Conservation (phyloP, 2,329 filamentous ascomycete species). For the Fusarium sambucinum region DNA sequence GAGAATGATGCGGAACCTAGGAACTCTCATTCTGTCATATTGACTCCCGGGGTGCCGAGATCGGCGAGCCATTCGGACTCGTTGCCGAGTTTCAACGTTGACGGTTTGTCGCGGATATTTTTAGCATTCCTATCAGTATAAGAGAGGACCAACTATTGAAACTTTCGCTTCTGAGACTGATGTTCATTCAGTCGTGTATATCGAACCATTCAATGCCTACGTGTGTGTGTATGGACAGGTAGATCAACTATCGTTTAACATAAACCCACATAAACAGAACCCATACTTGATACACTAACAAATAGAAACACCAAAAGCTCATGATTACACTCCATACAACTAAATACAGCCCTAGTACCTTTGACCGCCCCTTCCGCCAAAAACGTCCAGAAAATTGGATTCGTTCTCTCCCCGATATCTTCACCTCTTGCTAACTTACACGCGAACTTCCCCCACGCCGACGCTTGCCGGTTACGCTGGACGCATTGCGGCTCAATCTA, state of each 20-base stretch:
- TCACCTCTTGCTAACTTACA: constrained; percentile 17
- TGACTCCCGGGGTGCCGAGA: constrained; percentile 25
- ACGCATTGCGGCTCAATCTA: constrained; percentile 4
- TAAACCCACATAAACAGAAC: constrained; percentile 1
- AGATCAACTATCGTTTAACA: constrained; percentile 1
- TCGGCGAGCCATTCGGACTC: constrained; percentile 32
- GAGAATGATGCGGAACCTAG: constrained; percentile 1
- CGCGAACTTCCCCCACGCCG: constrained; percentile 30
- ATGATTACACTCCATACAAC: neutral
- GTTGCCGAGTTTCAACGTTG: constrained; percentile 19
- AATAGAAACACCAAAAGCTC: constrained; percentile 1
- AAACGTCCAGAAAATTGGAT: neutral
- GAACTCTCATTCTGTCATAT: neutral
- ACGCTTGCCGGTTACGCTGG: constrained; percentile 24
- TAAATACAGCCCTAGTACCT: neutral
- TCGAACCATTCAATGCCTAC: neutral
- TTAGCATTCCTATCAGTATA: too few species aligned
- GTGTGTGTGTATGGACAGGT: neutral
- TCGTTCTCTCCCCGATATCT: constrained; percentile 8
- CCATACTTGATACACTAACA: neutral
- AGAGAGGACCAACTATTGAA: neutral
- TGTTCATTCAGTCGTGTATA: neutral
- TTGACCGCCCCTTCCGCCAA: neutral
- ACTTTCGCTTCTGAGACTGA: neutral
- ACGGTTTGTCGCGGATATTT: constrained; percentile 30